Base-by-base conservation (phyloP, 179 eudicot species). In the Spinacia oleracea region DNA sequence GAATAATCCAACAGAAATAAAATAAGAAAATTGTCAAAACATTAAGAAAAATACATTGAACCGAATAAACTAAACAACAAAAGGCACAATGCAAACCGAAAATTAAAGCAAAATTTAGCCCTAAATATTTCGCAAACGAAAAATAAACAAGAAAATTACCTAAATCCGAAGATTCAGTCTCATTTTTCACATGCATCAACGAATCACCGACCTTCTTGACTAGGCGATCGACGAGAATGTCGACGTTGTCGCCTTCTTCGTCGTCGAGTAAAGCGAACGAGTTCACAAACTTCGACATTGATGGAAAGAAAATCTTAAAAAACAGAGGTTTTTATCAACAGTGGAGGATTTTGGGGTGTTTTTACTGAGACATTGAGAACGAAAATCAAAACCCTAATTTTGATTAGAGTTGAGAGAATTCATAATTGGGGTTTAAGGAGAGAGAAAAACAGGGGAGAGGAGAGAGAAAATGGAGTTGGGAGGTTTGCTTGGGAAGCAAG, bases 231-330 rank as follows among this genome's bases (percentile, higher is more conserved):
- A 63, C 67, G 25, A 86, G 79, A 79, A 53, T 64, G 0, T 60
- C 35, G 63, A 83, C 38, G 21, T 83, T 83, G 27, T 85, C 86
- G 6, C 50, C 70, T 7, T 83, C 88, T 32, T 83, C 86, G 62
- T 70, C 84, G n/a, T 40, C 79, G 70, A 86, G 81, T 34, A 86
- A 79, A 83, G 83, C 76, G 45, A 86, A 86, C 45, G 79, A 50
- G 65, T 86, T 86, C 38, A 34, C 25, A 42, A 16, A 42, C 25
- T 68, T 14, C 74, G 82, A 81, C 88, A 81, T 83, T 15, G 64
- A 6, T 56, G 65, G 8, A 8, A 14, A 23, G 40, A 53, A 8
- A n/a, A 58, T 23, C 46, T 32, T 38, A 35, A 70, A 80, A 80
- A 76, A 56, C 20, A 79, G 79, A 69, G 76, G 51, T 48, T 40